Base-by-base conservation (phyloP, 1,284 basidiomycete species). In the Ceratobasidium sp. region DNA sequence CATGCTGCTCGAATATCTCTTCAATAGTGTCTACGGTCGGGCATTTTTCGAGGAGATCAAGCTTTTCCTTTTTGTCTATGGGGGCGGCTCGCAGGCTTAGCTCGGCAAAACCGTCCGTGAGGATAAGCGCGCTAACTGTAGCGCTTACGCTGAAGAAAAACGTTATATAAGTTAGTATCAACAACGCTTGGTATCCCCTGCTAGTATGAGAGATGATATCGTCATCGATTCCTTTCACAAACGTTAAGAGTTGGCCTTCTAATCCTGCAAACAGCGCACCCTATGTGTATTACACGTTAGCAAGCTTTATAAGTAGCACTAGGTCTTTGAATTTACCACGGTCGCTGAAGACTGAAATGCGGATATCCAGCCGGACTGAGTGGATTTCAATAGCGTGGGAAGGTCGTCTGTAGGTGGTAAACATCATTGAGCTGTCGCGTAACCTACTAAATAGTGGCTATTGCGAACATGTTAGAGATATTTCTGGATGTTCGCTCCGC, bases 131-230 rank as follows among this genome's bases (percentile, higher is more conserved):
- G 18, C 68, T 70, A 20, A 58, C 20, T 20, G 68, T 70, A 3
- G 53, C 68, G n/a, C 68, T 58, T 2, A 58, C 39, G 40, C 53
- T 70, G 33, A 70, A 58, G 20, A 70, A 70, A 42, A 2, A 51
- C 40, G 23, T 49, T 49, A 58, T 3, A 28, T 70, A 70, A 3
- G 68, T 58, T 3, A 58, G 28, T 39, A 39, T 39, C 2, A 70
- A 9, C 18, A 70, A 13, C 2, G 68, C 68, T 56, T 70, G 49
- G 20, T 18, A n/a, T 10, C 49, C 49, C 4, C 15, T 13, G 33
- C 67, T 69, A 10, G 46, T 13, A 9, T 10, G 51, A 26, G 40
- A 12, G 28, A 23, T 20, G 49, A 33, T 40, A 4, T 66, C 20
- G 12, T 42, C 12, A 15, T 15, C 28, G 3, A 40, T 6, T n/a